A percentile compares a stretch with the other conserved stretches of the same genome.
phyloP scores from a whole-genome alignment of 306 rosid genomes.

The Begonia fuchsioides region DNA sequence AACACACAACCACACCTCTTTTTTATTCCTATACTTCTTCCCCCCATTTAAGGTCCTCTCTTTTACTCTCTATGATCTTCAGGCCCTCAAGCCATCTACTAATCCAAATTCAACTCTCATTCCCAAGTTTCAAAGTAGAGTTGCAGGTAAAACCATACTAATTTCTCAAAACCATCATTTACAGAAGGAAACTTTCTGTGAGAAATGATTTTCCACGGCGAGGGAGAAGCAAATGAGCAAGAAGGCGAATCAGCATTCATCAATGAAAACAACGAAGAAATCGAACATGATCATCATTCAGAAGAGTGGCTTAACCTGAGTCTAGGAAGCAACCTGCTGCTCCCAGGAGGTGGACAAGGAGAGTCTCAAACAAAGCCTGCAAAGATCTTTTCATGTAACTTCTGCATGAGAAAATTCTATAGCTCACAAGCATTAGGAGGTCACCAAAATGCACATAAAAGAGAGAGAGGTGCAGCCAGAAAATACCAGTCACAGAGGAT shows the following conservation, averaged over 20 bases:
- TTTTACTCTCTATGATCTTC: neutral
- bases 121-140: too few species aligned
- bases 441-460: constrained; percentile 92
- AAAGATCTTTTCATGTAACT: constrained; percentile 83
- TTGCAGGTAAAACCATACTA: too few species aligned
- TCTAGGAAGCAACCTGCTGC: constrained; percentile 37
- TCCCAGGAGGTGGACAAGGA: constrained; percentile 15
- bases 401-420: constrained; percentile 83
- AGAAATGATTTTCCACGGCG: too few species aligned
- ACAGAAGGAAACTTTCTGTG: too few species aligned
- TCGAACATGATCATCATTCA: constrained; percentile 18
- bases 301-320: constrained; percentile 76
- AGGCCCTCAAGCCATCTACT: neutral
- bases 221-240: too few species aligned
- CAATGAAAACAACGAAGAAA: constrained; percentile 6
- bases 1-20: constrained; percentile 5
- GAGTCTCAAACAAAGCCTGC: constrained; percentile 21
- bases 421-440: constrained; percentile 97
- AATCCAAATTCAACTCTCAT: too few species aligned
- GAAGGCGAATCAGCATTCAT: neutral
- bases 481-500: constrained; percentile 68
- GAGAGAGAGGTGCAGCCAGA: constrained; percentile 86
- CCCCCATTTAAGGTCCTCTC: neutral
- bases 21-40: constrained; percentile 5
- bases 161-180: too few species aligned